These are phyloP conservation scores for Sphagnum contortum DNA, from an alignment of 225 moss, liverwort and hornwort species.

Conservation along the genomic window DNA sequence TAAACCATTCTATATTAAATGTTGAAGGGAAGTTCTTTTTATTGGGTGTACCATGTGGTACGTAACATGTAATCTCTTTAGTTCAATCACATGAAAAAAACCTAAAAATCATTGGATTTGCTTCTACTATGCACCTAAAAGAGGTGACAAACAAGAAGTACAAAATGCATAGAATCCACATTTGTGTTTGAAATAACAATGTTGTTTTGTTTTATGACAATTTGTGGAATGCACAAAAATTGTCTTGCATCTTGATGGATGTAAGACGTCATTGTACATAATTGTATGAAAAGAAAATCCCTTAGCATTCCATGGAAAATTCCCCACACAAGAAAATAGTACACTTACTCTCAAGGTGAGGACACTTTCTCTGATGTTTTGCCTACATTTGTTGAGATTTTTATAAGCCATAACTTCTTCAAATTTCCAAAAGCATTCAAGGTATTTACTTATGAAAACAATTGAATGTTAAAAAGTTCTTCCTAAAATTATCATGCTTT, in stretches of 20 bases:
- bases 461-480: neutral
- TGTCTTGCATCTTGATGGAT: no score
- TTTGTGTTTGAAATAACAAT: no score
- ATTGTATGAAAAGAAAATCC: no score
- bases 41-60: slow-evolving; percentile 70
- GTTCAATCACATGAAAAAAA: no score
- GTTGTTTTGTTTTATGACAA: no score
- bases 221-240: no score
- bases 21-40: slow-evolving; percentile 65
- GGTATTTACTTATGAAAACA: slow-evolving; percentile 20
- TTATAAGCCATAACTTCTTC: slow-evolving; percentile 55
- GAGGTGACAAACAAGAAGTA: no score
- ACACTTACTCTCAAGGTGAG: slow-evolving; percentile 69
- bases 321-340: slow-evolving; percentile 41
- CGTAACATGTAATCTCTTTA: neutral
- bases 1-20: slow-evolving; percentile 58
- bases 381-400: slow-evolving; percentile 49
- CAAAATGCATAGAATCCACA: no score
- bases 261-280: no score
- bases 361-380: slow-evolving; percentile 79
- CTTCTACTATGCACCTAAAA: no score
- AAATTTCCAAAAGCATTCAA: slow-evolving; percentile 53
- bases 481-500: neutral
- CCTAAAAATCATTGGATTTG: no score
- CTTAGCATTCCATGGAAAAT: no score